Evolutionary conservation across 768 basidiomycete species (phyloP), one percentile per base, ranked within the genome.

Genomic region (Dendrothele bispora): DNA sequence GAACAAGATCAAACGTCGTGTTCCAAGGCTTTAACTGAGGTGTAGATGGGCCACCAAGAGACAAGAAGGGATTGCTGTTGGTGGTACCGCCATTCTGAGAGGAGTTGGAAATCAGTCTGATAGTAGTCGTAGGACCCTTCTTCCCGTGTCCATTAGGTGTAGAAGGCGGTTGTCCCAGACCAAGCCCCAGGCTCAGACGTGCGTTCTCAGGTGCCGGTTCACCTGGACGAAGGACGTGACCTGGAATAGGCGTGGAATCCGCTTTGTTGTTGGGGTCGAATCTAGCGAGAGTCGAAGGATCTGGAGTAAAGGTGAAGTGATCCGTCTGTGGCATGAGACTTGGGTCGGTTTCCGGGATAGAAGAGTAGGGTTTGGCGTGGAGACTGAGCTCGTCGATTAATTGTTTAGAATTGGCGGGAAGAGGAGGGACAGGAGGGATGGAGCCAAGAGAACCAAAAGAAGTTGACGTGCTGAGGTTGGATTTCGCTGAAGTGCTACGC

Each of bases 1-100:
- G 70, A 17, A 78, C 74, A 24, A 90, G 70, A 52, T 90, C 86
- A 54, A 88, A 90, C 8, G 72, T 71, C 2, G 87, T 86, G 38
- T 77, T 66, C 58, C 84, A 82, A 0, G 87, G 82, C 52, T 78
- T 73, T 3, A 91, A 74, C 43, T 75, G 78, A 0, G 88, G 88
- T 0, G 88, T 88, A 26, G 66, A 61, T 41, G 44, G 27, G 18
- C 39, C 26, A 43, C 12, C 12, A 12, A 17, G 8, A 21, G 21
- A 39, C 17, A 28, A 37, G 15, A 38, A 39, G 30, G 46, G 28
- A 17, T 22, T 7, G 22, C 34, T 80, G 21, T 71, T 74, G 41
- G 60, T 61, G 4, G 39, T 21, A 7, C 22, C 43, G 14, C 22
- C 22, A n/a, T 55, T 46, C 38, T 34, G 26, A 20, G 43, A 57